Percentiles rank a stretch among this genome's conserved stretches.
Conservation (phyloP, 192 early-diverging fungal species). For the Coemansia asiatica region DNA sequence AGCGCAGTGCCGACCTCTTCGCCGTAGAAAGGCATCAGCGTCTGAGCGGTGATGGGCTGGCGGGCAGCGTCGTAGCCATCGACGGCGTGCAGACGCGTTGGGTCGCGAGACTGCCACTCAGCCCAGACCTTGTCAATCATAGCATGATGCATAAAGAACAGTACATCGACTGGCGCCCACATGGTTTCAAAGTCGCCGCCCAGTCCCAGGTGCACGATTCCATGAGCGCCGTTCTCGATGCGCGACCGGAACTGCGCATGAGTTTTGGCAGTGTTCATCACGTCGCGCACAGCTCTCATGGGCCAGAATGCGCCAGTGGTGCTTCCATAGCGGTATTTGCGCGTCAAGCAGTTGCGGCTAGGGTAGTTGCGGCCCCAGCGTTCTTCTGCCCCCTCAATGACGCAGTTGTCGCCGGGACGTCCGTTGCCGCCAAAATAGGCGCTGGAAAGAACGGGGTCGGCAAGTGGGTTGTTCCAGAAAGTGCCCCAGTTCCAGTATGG, state of each 20-base stretch:
- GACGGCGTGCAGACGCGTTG: conserved; percentile 26
- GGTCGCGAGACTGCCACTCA: conserved; percentile 57
- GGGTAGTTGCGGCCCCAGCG: conserved; percentile 56
- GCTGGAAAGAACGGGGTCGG: conserved; percentile 34
- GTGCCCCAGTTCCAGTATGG: conserved; percentile 71
- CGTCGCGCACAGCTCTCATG: conserved; percentile 47
- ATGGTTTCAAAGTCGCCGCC: conserved; percentile 59
- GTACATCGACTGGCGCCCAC: conserved; percentile 57
- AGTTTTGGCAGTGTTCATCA: conserved; percentile 35
- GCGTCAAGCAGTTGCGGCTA: conserved; percentile 44
- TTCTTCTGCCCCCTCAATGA: conserved; percentile 56
- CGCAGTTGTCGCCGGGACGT: conserved; percentile 47
- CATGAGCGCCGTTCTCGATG: conserved; percentile 57
- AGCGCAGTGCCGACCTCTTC: conserved; percentile 39
- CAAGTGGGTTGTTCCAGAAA: conserved; percentile 54
- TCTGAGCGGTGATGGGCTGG: conserved; percentile 30
- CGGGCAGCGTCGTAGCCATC: conserved; percentile 36
- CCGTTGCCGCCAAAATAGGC: conserved; percentile 50
- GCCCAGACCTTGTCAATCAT: conserved; percentile 65
- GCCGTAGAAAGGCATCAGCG: conserved; percentile 49
- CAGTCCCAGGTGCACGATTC: conserved; percentile 52
- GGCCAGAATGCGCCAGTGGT: conserved; percentile 50
- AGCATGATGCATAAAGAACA: conserved; percentile 71
- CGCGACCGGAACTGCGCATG: conserved; percentile 55
- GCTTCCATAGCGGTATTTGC: conserved; percentile 44